Percentiles rank a stretch among this genome's conserved stretches.
Evolutionary conservation across 768 basidiomycete genomes (phyloP).

Genomic region (Tylopilus subfusipes): DNA sequence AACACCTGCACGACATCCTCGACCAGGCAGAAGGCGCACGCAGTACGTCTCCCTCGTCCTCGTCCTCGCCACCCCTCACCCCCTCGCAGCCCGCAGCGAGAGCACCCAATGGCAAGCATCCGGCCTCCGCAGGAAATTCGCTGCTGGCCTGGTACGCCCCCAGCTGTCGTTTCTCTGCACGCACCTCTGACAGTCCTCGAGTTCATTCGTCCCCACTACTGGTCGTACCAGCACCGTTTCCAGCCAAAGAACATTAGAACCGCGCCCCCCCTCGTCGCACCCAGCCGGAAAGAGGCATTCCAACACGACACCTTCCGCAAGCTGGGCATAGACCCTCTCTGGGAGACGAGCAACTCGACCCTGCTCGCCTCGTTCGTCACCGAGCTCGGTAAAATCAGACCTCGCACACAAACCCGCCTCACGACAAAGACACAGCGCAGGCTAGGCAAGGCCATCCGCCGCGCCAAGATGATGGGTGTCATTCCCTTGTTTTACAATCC

Average conservation of each 20-base stretch:
- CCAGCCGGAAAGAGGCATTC: constrained; percentile 50
- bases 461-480: constrained; percentile 90
- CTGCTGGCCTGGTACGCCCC: constrained; percentile 19
- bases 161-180: no score
- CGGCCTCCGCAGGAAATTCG: constrained; percentile 28
- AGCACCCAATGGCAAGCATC: constrained; percentile 19
- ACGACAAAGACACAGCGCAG: constrained; percentile 77
- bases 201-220: constrained; percentile 48
- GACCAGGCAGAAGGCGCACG: constrained; percentile 23
- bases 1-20: constrained; percentile 23
- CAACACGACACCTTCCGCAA: constrained; percentile 67
- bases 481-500: constrained; percentile 50
- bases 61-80: neutral
- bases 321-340: constrained; percentile 68
- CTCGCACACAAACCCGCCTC: constrained; percentile 64
- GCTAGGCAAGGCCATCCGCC: constrained; percentile 78
- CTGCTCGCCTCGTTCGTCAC: constrained; percentile 60
- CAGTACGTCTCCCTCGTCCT: neutral
- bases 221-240: constrained; percentile 38
- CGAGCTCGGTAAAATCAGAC: constrained; percentile 77
- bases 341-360: constrained; percentile 57
- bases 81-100: constrained; percentile 4
- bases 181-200: constrained; percentile 13
- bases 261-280: constrained; percentile 49
- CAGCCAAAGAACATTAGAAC: constrained; percentile 17